Evolutionary conservation across 78 protist species (phyloP), one percentile per base, ranked within the genome.

Genomic region (Emiliania huxleyi): DNA sequence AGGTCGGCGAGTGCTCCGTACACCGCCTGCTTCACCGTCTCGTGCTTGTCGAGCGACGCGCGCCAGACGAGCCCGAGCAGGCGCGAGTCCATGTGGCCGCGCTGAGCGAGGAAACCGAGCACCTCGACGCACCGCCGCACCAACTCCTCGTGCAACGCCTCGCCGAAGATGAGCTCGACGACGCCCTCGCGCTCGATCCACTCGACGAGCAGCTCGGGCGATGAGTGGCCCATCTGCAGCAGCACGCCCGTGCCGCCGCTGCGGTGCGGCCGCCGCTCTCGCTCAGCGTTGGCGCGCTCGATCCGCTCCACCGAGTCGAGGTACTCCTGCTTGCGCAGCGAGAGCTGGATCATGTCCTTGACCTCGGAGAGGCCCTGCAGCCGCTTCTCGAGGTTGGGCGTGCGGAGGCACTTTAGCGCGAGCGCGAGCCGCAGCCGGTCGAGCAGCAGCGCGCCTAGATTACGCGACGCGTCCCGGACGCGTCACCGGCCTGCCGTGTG

Each of bases 121-220:
- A 95, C 69, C 84, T 95, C 97, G 71, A 89, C 77, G 93, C 95
- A 95, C 87, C 95, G 93, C 94, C 89, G 90, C 44, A 95, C 62
- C 42, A 95, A 37, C 91, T 95, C 94, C 43, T 87, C 90, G 87
- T 95, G 97, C 87, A 93, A 84, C 26, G 90, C 90, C 81, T 91
- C 94, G 44, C 97, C 97, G 91, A 79, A 95, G 71, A 95, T 42
- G 43, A 48, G 52, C 75, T 95, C 97, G 22, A 95, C 77, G 38
- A 95, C 91, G 44, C 77, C 33, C 52, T 95, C 46, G 48, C 88
- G 93, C 94, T 87, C 55, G 2, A 95, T 37, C 97, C 97, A 95
- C 75, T 92, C 87, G 19, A 89, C 35, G 62, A 89, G 49, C 38
- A 0, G 1, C 25, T 12, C 56, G 19, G 79, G 52, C 33, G 90